Base-by-base conservation (phyloP, 192 early-diverging fungal species). In the Coemansia reversa region DNA sequence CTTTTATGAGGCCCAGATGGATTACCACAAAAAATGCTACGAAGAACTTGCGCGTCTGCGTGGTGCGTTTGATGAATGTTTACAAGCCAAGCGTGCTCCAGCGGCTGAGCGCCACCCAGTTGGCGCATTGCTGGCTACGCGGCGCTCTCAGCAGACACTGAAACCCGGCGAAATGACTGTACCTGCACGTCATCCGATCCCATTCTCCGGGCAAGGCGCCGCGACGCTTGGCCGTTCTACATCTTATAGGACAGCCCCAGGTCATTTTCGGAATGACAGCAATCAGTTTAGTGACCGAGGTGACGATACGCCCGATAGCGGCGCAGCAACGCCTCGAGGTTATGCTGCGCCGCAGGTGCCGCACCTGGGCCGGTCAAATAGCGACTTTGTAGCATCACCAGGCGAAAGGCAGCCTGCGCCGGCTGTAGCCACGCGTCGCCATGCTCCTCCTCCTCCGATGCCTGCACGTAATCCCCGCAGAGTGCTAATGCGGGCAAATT, bases 401-500 rank as follows among this genome's bases (percentile, higher is more conserved):
- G 60, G 69, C 23, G 55, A 23, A 9, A 62, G 28, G 7, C 53
- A 69, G 63, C 39, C 54, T 30, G 65, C 70, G 27, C 63, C 83
- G 47, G 63, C 77, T 7, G 72, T 72, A 14, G 68, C 71, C 3
- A 68, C 77, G 11, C 77, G 77, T 55, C 67, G 83, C 69, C 72
- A 87, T 69, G 84, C 81, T 24, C 66, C 83, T 32, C 51, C 73
- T 49, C 75, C 86, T 4, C 80, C 85, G 27, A 68, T 58, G 49
- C 82, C 81, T 16, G 28, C 68, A 27, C 79, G 76, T 16, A 45
- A 54, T 8, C 58, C 76, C 50, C 55, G 69, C 11, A 73, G 76
- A 16, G 63, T 57, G 20, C 83, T 90, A 58, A 19, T 22, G 22
- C 61, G 61, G 61, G 89, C 89, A 0, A 51, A 92, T 18, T 98